Evolutionary conservation across 1,284 basidiomycete species (phyloP).

Genomic region (Naganishia albida): DNA sequence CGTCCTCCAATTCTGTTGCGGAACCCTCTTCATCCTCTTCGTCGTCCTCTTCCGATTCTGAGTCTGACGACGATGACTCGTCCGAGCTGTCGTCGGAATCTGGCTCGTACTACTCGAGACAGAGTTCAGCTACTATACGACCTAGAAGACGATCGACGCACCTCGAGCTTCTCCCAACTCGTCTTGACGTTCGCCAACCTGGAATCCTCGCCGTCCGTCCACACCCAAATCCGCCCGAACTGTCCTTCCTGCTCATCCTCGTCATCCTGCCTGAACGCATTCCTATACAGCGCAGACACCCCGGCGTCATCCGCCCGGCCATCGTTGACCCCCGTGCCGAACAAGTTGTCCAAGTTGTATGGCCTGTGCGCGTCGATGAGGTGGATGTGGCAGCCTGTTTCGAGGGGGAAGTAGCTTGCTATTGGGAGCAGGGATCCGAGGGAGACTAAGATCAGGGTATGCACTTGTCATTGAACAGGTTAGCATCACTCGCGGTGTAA

Average conservation of each 20-base stretch:
- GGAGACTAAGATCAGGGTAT: constrained; percentile 87
- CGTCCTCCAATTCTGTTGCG: constrained; percentile 48
- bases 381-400: constrained; percentile 66
- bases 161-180: constrained; percentile 68
- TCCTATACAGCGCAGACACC: constrained; percentile 17
- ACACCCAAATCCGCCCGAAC: constrained; percentile 64
- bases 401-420: constrained; percentile 58
- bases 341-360: constrained; percentile 85
- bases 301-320: constrained; percentile 28
- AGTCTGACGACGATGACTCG: constrained; percentile 58
- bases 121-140: not conserved
- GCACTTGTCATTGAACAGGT: constrained; percentile 64
- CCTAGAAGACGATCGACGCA: constrained; percentile 45
- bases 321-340: constrained; percentile 61
- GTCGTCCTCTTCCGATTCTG: constrained; percentile 55
- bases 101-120: constrained; percentile 65
- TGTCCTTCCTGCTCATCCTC: constrained; percentile 64
- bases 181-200: constrained; percentile 56
- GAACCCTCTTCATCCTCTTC: constrained; percentile 51
- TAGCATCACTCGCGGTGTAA: not conserved
- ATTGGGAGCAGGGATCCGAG: constrained; percentile 88
- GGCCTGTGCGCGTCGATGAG: constrained; percentile 93
- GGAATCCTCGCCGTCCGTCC: constrained; percentile 83
- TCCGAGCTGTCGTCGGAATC: constrained; percentile 57
- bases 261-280: constrained; percentile 15